A percentile compares a stretch with the other conserved stretches of the same genome.
Conservation (phyloP, 1,284 basidiomycete genomes). For the Pholiota adiposa region DNA sequence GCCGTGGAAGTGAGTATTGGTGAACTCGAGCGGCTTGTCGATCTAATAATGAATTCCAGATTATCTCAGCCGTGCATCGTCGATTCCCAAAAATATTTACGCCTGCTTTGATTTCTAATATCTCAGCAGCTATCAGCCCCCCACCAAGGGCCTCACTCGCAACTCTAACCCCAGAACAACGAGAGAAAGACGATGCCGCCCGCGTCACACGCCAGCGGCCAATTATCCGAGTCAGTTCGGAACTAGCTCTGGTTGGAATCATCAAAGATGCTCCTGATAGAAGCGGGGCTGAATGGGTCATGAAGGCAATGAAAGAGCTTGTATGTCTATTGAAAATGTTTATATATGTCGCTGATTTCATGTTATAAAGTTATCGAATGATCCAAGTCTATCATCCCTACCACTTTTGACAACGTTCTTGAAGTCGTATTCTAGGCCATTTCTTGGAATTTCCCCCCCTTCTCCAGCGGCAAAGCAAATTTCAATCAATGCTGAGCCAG, state of each 20-base stretch:
- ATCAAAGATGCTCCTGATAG: conserved; percentile 67
- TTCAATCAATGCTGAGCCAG: conserved; percentile 53
- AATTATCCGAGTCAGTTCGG: conserved; percentile 85
- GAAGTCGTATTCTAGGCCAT: conserved; percentile 82
- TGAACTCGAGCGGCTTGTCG: background rate
- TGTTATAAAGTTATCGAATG: conserved; percentile 75
- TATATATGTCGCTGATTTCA: conserved; percentile 10
- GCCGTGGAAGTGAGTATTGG: conserved; percentile 77
- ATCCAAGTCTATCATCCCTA: conserved; percentile 83
- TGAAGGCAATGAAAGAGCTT: conserved; percentile 81
- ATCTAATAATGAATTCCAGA: conserved; percentile 45
- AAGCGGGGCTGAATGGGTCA: conserved; percentile 86
- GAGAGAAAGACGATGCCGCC: conserved; percentile 90
- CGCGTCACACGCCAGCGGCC: conserved; percentile 85
- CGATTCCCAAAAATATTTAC: conserved; percentile 86
- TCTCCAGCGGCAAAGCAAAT: conserved; percentile 59
- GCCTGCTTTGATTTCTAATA: conserved; percentile 65
- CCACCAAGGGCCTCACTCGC: conserved; percentile 63
- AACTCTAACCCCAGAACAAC: conserved; percentile 75
- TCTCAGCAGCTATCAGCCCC: conserved; percentile 71
- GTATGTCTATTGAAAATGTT: conserved; percentile 49
- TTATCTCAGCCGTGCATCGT: conserved; percentile 88
- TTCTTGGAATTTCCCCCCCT: conserved; percentile 71
- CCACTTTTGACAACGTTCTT: conserved; percentile 86
- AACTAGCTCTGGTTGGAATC: conserved; percentile 88